Evolutionary conservation across 306 rosid species (phyloP), one percentile per base, ranked within the genome.

Genomic region (Biancaea sappan): DNA sequence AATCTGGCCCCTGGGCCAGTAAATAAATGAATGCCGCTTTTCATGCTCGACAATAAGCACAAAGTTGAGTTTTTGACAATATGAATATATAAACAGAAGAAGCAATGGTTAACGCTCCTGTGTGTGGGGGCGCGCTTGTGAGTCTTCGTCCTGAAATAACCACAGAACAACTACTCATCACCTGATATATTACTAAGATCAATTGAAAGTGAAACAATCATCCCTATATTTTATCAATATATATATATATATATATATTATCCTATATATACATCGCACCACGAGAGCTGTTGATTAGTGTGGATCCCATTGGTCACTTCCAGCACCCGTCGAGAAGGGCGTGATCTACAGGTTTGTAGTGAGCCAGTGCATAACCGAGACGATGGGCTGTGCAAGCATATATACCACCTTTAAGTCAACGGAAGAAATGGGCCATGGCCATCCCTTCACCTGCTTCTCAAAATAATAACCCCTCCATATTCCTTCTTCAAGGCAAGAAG

Each of bases 231-330:
- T 10, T 7, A 16, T 16, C 32, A 8, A 38, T n/a, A n/a, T n/a
- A n/a, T n/a, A n/a, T n/a, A n/a, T n/a, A n/a, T n/a, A n/a, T n/a
- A n/a, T n/a, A n/a, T n/a, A n/a, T n/a, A n/a, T n/a, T n/a, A n/a
- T n/a, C n/a, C 90, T 78, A 88, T 88, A 85, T 90, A 65, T 85
- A 87, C 86, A 91, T 86, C 89, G 80, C 67, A 54, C 84, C 86
- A 72, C 85, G 74, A 71, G 80, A 60, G 80, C 71, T 2, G 5
- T 75, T 81, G n/a, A n/a, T n/a, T n/a, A n/a, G n/a, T n/a, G n/a
- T n/a, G n/a, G n/a, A n/a, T n/a, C n/a, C n/a, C n/a, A n/a, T n/a
- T n/a, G n/a, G n/a, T n/a, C n/a, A n/a, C n/a, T n/a, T n/a, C n/a
- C n/a, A n/a, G n/a, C n/a, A n/a, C n/a, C 81, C 58, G 83, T 76